phyloP scores from a whole-genome alignment of 192 early-diverging fungal species.

The Podila verticillata region DNA sequence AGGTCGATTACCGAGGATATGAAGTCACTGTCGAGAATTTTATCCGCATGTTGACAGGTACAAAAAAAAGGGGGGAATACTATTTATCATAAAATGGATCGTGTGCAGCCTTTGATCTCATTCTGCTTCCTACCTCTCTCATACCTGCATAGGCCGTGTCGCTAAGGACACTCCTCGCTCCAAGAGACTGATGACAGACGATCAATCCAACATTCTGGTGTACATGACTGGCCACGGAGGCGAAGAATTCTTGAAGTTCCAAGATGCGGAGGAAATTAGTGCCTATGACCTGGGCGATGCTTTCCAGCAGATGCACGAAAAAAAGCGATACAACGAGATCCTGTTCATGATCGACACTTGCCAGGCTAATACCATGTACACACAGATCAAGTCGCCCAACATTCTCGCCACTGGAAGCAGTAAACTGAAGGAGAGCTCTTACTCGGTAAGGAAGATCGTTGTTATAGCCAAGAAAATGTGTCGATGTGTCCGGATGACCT shows the following conservation, averaged over 20 bases:
- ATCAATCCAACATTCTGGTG: slow-evolving; percentile 94
- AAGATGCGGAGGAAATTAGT: slow-evolving; percentile 97
- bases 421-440: slow-evolving; percentile 88
- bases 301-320: slow-evolving; percentile 98
- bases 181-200: slow-evolving; percentile 94
- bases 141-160: slow-evolving; percentile 72
- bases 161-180: slow-evolving; percentile 88
- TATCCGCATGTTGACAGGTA: slow-evolving; percentile 92
- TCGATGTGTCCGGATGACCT: neutral
- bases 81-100: neutral
- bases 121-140: neutral
- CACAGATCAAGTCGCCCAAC: slow-evolving; percentile 92
- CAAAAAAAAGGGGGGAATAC: neutral
- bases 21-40: slow-evolving; percentile 99
- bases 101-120: neutral
- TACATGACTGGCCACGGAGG: slow-evolving; percentile 99
- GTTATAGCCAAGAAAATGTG: neutral
- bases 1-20: slow-evolving; percentile 99
- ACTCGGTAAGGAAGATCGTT: slow-evolving; percentile 66
- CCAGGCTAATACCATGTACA: slow-evolving; percentile 98
- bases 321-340: slow-evolving; percentile 97
- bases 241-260: slow-evolving; percentile 98
- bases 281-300: slow-evolving; percentile 96
- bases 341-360: slow-evolving; percentile 99
- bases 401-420: slow-evolving; percentile 93